Evolutionary conservation across 345 rosid species (phyloP).

Genomic region (Populus pruinosa): DNA sequence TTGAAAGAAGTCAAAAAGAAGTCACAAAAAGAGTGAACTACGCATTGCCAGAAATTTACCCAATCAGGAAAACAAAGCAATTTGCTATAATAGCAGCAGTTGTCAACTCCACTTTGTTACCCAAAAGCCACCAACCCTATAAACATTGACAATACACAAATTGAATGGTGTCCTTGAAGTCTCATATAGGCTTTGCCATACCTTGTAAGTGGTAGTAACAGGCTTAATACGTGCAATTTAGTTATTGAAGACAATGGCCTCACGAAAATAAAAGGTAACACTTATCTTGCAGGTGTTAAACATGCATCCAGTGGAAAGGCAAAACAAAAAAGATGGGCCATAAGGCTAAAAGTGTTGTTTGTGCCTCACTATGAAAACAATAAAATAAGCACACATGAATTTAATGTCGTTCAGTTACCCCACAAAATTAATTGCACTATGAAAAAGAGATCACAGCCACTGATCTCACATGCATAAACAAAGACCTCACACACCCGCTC

Average conservation of each 20-base stretch:
- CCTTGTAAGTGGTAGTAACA: not conserved
- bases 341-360: no score
- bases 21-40: not conserved
- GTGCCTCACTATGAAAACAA: no score
- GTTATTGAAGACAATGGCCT: not conserved
- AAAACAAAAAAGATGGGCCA: not conserved
- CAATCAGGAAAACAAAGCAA: slow-evolving; percentile 63
- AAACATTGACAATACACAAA: slow-evolving; percentile 19
- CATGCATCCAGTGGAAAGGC: not conserved
- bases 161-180: not conserved
- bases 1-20: slow-evolving; percentile 1
- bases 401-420: no score
- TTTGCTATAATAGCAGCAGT: slow-evolving; percentile 50
- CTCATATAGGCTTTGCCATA: not conserved
- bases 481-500: no score
- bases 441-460: no score
- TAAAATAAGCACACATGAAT: no score
- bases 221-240: not conserved
- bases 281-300: not conserved
- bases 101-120: slow-evolving; percentile 66
- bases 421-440: no score
- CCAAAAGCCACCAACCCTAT: slow-evolving; percentile 95
- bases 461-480: no score
- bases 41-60: slow-evolving; percentile 44
- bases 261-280: not conserved